Base-by-base conservation (phyloP, 257 asterid species). In the Rehmannia glutinosa region DNA sequence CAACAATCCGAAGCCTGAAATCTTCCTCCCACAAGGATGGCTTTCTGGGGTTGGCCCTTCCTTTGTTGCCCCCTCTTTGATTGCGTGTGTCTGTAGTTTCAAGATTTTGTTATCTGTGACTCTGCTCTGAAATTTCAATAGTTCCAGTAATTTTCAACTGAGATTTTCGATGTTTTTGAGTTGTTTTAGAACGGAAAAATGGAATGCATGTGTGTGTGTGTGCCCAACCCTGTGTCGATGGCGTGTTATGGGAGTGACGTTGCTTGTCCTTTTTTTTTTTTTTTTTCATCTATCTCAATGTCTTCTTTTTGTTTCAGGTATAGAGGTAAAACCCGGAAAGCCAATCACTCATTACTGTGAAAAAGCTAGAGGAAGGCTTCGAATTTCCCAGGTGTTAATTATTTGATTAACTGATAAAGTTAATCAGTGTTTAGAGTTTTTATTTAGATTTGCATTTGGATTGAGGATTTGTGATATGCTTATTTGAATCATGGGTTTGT, bases 351-450 rank as follows among this genome's bases (percentile, higher is more conserved):
- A 84, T 81, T 75, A 78, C 0, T 82, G 77, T 19, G 84, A 83
- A 17, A 71, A 75, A 55, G 81, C 77, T 9, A 71, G 81, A 57
- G 80, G 92, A 60, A 82, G 95, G 78, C 92, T 92, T 38, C 87
- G 95, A n/a, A 84, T 89, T 74, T 76, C 97, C 13, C 97, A 87
- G 92, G 98, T 89, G 64, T 41, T 70, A 5, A 12, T 11, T 51
- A 55, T 52, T 53, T 8, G 36, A 27, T 16, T 39, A 36, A 16
- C 20, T 7, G 28, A 39, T 20, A 32, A 36, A 8, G 2, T 13
- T 21, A 16, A 46, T 43, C 3, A 25, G 9, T 41, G 6, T 21
- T 50, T 25, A 0, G 25, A 17, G 20, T 20, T 42, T 63, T 46
- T 53, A 6, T 23, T 30, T 51, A 12, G 63, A 10, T n/a, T 47